Conservation (phyloP, 176 grass and related monocot species). For the Aechmea fasciata region DNA sequence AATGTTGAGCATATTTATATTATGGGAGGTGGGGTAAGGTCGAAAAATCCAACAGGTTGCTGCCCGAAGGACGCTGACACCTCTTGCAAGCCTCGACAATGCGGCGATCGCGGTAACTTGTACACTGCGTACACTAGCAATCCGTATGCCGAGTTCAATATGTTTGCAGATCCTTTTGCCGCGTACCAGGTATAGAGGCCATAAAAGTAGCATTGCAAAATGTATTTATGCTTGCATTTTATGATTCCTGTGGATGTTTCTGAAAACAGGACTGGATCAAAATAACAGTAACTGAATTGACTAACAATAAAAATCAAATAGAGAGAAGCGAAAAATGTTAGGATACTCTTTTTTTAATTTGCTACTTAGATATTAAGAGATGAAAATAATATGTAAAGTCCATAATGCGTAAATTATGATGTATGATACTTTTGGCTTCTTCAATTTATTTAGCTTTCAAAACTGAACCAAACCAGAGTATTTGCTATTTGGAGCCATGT, state of each 20-base stretch:
- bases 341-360: background rate
- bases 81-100: conserved; percentile 49
- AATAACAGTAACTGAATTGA: too few relatives aligned
- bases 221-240: background rate
- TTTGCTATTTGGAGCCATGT: too few relatives aligned
- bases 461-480: too few relatives aligned
- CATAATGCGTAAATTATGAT: too few relatives aligned
- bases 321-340: background rate
- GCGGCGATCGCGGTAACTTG: conserved; percentile 69
- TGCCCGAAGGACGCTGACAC: conserved; percentile 34
- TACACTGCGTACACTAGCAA: conserved; percentile 60
- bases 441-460: too few relatives aligned
- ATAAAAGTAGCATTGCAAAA: background rate
- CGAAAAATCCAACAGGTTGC: conserved; percentile 70
- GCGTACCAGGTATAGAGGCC: conserved; percentile 61
- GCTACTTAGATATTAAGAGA: background rate
- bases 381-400: too few relatives aligned
- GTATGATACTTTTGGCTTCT: too few relatives aligned
- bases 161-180: conserved; percentile 84
- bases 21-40: conserved; percentile 81
- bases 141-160: conserved; percentile 78
- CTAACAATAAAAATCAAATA: background rate
- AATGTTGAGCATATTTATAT: conserved; percentile 88
- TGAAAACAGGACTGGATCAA: too few relatives aligned
- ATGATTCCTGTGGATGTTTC: too few relatives aligned